A percentile compares a stretch with the other conserved stretches of the same genome.
Conservation (phyloP, 1,284 basidiomycete species). For the Pascua sp. region DNA sequence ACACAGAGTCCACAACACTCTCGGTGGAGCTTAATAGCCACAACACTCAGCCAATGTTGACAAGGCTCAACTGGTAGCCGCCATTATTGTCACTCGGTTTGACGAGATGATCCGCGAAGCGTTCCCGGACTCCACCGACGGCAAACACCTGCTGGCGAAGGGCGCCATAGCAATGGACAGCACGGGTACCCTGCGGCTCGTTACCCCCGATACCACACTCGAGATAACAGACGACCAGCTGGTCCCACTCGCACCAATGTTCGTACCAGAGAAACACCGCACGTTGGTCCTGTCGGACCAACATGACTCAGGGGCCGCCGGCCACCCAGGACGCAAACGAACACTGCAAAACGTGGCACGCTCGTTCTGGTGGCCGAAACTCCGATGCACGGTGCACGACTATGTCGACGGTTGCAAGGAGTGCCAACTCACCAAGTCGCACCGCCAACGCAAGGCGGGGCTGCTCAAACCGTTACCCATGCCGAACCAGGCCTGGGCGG, state of each 20-base stretch:
- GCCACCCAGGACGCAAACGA: conserved; percentile 52
- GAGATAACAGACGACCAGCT: too few species aligned
- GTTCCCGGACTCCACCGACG: too few species aligned
- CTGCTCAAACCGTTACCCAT: conserved; percentile 48
- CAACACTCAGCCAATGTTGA: conserved; percentile 30
- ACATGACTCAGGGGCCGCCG: conserved; percentile 30
- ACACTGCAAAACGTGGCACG: conserved; percentile 35
- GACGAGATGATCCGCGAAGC: too few species aligned
- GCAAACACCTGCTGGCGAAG: too few species aligned
- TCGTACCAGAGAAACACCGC: neutral
- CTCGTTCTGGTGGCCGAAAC: conserved; percentile 33
- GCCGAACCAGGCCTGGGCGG: conserved; percentile 20
- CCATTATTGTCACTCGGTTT: neutral
- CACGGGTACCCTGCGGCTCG: too few species aligned
- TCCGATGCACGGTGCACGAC: conserved; percentile 19
- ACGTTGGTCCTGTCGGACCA: neutral
- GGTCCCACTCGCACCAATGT: neutral
- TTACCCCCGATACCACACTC: too few species aligned
- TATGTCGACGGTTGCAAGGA: conserved; percentile 39
- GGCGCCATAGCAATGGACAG: too few species aligned
- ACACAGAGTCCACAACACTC: conserved; percentile 41
- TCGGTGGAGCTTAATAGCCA: conserved; percentile 53
- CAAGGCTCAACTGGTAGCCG: neutral
- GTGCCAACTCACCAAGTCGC: conserved; percentile 44
- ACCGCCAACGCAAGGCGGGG: conserved; percentile 38